phyloP scores from a whole-genome alignment of 1,139 yeast genomes.

The Magnusiomyces tetraspermus region DNA sequence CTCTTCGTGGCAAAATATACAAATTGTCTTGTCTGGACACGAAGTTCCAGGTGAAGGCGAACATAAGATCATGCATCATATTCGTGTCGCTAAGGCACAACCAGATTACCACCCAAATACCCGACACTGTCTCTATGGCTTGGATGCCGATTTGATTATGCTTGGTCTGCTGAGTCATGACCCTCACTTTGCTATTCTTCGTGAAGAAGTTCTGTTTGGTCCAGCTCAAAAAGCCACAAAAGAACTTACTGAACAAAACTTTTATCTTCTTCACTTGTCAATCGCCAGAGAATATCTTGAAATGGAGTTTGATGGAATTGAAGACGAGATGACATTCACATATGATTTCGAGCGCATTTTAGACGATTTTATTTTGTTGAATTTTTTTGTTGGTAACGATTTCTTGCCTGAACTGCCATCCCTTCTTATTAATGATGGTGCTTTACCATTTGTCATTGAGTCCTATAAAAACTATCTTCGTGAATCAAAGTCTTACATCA shows the following conservation, averaged over 20 bases:
- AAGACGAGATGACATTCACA: conserved; percentile 49
- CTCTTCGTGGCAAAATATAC: conserved; percentile 82
- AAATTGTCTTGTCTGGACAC: conserved; percentile 84
- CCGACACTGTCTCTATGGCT: conserved; percentile 88
- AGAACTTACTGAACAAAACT: conserved; percentile 64
- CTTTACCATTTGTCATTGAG: conserved; percentile 79
- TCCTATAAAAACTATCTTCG: conserved; percentile 77
- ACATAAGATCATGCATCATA: conserved; percentile 92
- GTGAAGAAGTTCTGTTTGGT: conserved; percentile 95
- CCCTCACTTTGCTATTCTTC: conserved; percentile 85
- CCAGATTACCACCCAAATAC: conserved; percentile 83
- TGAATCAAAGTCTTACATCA: conserved; percentile 73
- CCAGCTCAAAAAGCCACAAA: conserved; percentile 39
- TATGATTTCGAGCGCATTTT: conserved; percentile 81
- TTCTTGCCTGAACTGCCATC: conserved; percentile 97
- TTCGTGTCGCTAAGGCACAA: conserved; percentile 76
- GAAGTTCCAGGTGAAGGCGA: conserved; percentile 99
- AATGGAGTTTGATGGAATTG: conserved; percentile 70
- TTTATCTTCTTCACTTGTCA: conserved; percentile 74
- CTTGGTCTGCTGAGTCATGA: conserved; percentile 93
- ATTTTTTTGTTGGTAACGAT: conserved; percentile 96
- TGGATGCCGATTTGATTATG: conserved; percentile 96
- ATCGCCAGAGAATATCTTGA: conserved; percentile 84
- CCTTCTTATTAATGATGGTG: conserved; percentile 87
- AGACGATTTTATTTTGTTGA: conserved; percentile 86